Evolutionary conservation across 2,329 filamentous ascomycete genomes (phyloP).

Genomic region (Sporothrix curviconia): DNA sequence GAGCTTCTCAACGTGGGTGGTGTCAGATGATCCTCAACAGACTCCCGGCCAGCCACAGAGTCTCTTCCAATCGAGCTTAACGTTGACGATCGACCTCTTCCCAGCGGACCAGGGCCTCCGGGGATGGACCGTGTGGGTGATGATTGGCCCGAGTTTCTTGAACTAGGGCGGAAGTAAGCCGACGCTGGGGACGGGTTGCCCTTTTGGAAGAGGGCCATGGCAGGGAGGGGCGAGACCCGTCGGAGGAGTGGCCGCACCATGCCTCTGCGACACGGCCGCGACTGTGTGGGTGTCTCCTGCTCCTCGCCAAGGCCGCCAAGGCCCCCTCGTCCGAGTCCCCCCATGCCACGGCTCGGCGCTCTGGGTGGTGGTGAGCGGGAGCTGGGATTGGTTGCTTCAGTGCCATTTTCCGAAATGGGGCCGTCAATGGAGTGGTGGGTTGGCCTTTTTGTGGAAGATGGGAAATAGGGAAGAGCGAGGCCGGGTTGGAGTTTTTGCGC

Average conservation of each 20-base stretch:
- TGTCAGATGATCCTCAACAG: constrained; percentile 62
- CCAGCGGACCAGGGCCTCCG: not conserved
- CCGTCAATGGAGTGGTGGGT: constrained; percentile 13
- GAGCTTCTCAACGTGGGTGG: constrained; percentile 69
- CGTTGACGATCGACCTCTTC: constrained; percentile 77
- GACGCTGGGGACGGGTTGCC: constrained; percentile 40
- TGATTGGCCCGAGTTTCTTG: constrained; percentile 57
- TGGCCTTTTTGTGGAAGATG: constrained; percentile 60
- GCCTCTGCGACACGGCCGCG: constrained; percentile 24
- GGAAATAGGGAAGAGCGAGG: constrained; percentile 75
- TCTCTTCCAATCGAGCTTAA: constrained; percentile 73
- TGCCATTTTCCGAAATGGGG: constrained; percentile 8
- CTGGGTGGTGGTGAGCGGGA: not conserved
- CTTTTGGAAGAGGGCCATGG: constrained; percentile 27
- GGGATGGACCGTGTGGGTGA: constrained; percentile 45
- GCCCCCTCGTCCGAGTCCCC: constrained; percentile 8
- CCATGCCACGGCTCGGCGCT: constrained; percentile 7
- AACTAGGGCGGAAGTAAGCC: constrained; percentile 43
- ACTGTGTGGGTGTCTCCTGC: constrained; percentile 28
- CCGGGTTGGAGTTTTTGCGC: constrained; percentile 46
- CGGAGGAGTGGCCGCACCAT: constrained; percentile 25
- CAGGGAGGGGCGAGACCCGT: constrained; percentile 25
- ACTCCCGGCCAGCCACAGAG: constrained; percentile 64
- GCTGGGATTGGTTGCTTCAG: not conserved
- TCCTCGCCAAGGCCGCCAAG: constrained; percentile 5